Base-by-base conservation (phyloP, 345 rosid species). In the Moricandia moricandioides region DNA sequence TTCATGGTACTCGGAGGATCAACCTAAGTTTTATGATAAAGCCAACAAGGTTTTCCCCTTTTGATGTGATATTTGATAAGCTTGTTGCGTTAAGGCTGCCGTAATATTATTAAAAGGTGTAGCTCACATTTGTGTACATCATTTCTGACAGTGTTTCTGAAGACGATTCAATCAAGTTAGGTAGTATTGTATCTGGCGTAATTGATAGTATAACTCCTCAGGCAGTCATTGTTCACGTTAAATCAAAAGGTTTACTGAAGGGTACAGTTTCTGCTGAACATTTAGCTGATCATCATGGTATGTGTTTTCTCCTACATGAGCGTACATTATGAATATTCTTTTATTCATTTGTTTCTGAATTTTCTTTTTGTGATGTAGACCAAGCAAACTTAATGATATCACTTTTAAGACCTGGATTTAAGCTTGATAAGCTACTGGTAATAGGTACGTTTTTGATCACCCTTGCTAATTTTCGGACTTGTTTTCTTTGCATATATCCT, bases 241-340 rank as follows among this genome's bases (percentile, higher is more conserved):
- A 84, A 45, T 84, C 84, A 31, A 90, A 82, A 76, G 84, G 83
- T 67, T 65, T 82, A 81, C 74, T 83, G 68, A 92, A 81, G 88
- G 99, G 99, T 72, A 86, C 84, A 75, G 80, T 95, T 73, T 73
- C 85, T 58, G 71, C 81, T 55, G 96, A 91, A 78, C 99, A 95
- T 82, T 79, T 95, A 84, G 89, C 97, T 62, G 99, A 95, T 82
- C 96, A 87, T 81, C 91, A 85, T 79, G 99, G 99, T 95, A 87
- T 57, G 57, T 72, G 29, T 62, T 77, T 72, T 72, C 77, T 76
- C 60, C 13, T 18, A 6, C 40, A 31, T 7, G 18, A 31, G 7
- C 16, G 9, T 61, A 26, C 39, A 72, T 58, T 57, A 64, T 14
- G 30, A 43, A 29, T 68, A 26, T 69, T 65, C 24, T 60, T 56